A percentile compares a stretch with the other conserved stretches of the same genome.
These are phyloP conservation scores for Sporisorium reilianum DNA, from an alignment of 1,284 basidiomycete species.

Conservation along the genomic window DNA sequence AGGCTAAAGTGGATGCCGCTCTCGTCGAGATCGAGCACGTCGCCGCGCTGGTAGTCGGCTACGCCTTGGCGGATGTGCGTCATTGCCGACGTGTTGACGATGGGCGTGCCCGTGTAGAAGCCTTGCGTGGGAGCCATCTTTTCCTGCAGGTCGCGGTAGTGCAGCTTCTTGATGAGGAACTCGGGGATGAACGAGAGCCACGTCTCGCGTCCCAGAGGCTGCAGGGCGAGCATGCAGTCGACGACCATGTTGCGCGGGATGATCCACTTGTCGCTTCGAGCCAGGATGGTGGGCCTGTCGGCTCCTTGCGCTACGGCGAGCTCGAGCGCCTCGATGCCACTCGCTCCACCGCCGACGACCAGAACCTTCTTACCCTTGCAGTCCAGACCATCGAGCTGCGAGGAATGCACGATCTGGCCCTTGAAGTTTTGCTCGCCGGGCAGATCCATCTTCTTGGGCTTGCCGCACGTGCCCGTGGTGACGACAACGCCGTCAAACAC, in stretches of 20 bases:
- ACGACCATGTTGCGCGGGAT: slow-evolving; percentile 72
- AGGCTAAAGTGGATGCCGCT: slow-evolving; percentile 71
- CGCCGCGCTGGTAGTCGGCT: slow-evolving; percentile 75
- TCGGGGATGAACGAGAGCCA: slow-evolving; percentile 72
- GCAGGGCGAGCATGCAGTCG: slow-evolving; percentile 74
- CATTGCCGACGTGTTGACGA: slow-evolving; percentile 76
- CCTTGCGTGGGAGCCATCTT: slow-evolving; percentile 66
- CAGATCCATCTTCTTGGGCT: slow-evolving; percentile 73
- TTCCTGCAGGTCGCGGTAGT: slow-evolving; percentile 74
- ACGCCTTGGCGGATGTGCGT: slow-evolving; percentile 73
- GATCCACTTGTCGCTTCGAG: slow-evolving; percentile 69
- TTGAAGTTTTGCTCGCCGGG: slow-evolving; percentile 72
- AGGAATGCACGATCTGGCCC: slow-evolving; percentile 75
- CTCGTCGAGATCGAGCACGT: slow-evolving; percentile 72
- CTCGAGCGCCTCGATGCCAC: slow-evolving; percentile 77
- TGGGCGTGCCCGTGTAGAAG: slow-evolving; percentile 66
- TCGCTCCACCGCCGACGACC: slow-evolving; percentile 75
- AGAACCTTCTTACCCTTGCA: slow-evolving; percentile 72
- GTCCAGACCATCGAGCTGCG: slow-evolving; percentile 72
- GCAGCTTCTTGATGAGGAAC: slow-evolving; percentile 72
- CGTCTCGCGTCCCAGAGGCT: slow-evolving; percentile 74
- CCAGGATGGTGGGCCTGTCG: slow-evolving; percentile 72
- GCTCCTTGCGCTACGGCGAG: slow-evolving; percentile 71
- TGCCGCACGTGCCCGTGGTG: slow-evolving; percentile 75
- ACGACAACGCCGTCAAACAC: slow-evolving; percentile 77